These are phyloP conservation scores for Lachnellula hyalina DNA, from an alignment of 2,329 filamentous ascomycete species.

Conservation along the genomic window DNA sequence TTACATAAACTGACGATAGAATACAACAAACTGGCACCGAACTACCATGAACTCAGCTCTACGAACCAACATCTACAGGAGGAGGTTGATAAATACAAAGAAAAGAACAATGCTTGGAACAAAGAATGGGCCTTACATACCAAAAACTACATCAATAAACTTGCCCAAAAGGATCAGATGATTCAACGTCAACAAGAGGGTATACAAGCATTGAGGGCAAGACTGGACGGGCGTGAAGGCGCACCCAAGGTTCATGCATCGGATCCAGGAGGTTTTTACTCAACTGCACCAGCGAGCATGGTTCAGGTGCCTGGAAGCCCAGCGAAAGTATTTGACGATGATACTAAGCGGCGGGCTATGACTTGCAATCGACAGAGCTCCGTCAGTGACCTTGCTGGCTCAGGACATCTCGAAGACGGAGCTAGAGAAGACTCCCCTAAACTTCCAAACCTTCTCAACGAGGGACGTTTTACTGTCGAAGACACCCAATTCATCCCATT, in stretches of 20 bases:
- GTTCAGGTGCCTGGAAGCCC: background rate
- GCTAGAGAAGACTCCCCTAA: background rate
- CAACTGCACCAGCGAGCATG: background rate
- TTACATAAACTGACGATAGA: conserved; percentile 14
- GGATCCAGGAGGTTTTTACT: background rate
- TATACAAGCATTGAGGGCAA: conserved; percentile 7
- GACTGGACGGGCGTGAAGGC: background rate
- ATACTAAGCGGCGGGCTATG: background rate
- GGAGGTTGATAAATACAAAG: conserved; percentile 11
- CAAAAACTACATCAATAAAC: conserved; percentile 4
- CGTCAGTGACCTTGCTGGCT: no score
- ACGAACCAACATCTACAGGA: conserved; percentile 11
- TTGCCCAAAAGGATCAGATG: conserved; percentile 14
- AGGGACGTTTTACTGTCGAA: conserved; percentile 2
- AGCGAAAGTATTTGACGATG: background rate
- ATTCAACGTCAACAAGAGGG: conserved; percentile 17
- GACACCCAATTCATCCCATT: conserved; percentile 13
- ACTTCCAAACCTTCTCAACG: conserved; percentile 6
- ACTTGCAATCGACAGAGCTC: background rate
- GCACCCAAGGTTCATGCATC: background rate
- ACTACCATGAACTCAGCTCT: conserved; percentile 8
- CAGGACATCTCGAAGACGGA: background rate
- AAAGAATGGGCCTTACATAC: background rate
- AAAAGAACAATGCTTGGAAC: conserved; percentile 13
- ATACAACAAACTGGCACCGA: background rate